Evolutionary conservation across 129 eudicot species (phyloP), one percentile per base, ranked within the genome.

Genomic region (Flaveria bidentis): DNA sequence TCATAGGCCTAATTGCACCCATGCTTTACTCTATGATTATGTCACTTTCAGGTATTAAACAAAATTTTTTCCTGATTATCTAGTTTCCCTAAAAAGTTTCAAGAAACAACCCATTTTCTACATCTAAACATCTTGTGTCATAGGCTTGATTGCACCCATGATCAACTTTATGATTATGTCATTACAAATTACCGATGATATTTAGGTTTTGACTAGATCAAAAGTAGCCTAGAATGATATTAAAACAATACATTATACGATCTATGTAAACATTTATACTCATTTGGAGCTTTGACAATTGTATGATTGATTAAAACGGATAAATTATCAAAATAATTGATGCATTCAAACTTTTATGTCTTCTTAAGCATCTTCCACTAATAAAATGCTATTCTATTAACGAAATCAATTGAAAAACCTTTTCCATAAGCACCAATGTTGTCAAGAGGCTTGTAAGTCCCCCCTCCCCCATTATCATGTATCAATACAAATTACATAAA

Each of bases 341-440:
- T 62, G 6, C 9, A n/a, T 14, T 63, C 5, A 53, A 22, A 53
- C 13, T 67, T 45, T 45, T 52, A 78, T 61, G 80, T 72, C 47
- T 72, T 82, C 65, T 83, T 92, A 73, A 91, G 96, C 82, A 91
- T 89, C 89, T 91, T 81, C 97, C 99, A 95, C 80, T 91, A 46
- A 84, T 86, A 76, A 36, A 83, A 80, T 25, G 87, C 90, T 76
- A 89, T 86, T 82, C 97, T 89, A 39, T 91, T 95, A 75, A 89
- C 83, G 16, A 84, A 57, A 83, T 95, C 97, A 56, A 96, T 92
- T 17, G 99, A 95, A 86, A 84, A 91, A 46, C 96, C 99, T 87
- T 95, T 96, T 18, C 96, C 97, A 82, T 91, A 95, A 5, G 99
- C 99, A 73, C 94, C 87, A 28, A 95, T 5, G 97, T 96, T 23